Evolutionary conservation across 2,329 filamentous ascomycete genomes (phyloP).

Genomic region (Lachnellula suecica): DNA sequence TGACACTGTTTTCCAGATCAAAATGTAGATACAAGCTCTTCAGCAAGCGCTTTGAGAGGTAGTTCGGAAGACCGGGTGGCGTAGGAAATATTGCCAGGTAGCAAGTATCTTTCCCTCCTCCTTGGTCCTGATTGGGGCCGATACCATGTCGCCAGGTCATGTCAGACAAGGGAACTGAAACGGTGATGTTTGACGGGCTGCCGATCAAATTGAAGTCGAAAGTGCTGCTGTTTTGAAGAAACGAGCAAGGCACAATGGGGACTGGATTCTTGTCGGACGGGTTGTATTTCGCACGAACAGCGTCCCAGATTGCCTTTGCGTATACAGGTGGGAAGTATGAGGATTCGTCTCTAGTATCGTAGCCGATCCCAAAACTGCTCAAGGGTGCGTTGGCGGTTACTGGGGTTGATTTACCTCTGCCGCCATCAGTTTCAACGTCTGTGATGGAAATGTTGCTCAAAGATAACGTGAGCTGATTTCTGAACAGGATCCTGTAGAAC

Average conservation of each 20-base stretch:
- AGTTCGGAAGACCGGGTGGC: not conserved
- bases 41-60: not conserved
- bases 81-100: not conserved
- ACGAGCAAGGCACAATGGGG: not conserved
- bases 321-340: not conserved
- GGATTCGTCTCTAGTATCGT: not conserved
- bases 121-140: not conserved
- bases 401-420: not conserved
- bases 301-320: not conserved
- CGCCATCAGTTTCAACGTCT: not conserved
- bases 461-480: not conserved
- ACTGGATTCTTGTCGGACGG: not conserved
- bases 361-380: not conserved
- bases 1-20: not conserved
- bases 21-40: not conserved
- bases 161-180: not conserved
- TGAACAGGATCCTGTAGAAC: not conserved
- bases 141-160: not conserved
- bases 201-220: not conserved
- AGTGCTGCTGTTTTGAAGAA: not conserved
- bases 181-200: not conserved
- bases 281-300: not conserved
- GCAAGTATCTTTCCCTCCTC: not conserved
- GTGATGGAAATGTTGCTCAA: not conserved
- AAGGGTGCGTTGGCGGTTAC: not conserved